Percentiles rank a stretch among this genome's conserved stretches.
Conservation (phyloP, 768 basidiomycete species). For the Podaxis sp. region DNA sequence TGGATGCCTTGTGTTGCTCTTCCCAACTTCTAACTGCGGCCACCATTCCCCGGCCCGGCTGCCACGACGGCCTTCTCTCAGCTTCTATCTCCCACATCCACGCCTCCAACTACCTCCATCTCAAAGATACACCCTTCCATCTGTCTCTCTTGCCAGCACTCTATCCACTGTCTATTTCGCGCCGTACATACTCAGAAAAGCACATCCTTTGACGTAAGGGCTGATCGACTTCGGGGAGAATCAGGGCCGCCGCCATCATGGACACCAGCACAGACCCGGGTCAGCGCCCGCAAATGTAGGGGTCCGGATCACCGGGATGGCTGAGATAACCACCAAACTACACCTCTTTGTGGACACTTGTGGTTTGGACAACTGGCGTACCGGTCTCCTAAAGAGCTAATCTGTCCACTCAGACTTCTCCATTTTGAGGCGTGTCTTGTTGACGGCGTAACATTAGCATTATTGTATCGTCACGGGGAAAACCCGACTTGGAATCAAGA, state of each 20-base stretch:
- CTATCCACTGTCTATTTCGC: background rate
- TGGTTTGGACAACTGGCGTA: too few relatives aligned
- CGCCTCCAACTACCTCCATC: background rate
- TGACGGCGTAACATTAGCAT: too few relatives aligned
- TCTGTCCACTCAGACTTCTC: too few relatives aligned
- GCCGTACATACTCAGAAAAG: background rate
- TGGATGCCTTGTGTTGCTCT: background rate
- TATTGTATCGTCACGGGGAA: background rate
- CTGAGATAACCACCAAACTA: too few relatives aligned
- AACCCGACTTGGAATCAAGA: background rate
- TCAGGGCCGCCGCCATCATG: too few relatives aligned
- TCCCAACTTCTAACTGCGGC: background rate
- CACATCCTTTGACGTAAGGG: background rate
- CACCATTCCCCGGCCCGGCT: slow-evolving; percentile 4
- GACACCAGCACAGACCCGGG: too few relatives aligned
- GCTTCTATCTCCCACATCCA: background rate
- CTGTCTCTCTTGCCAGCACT: background rate
- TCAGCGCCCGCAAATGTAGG: too few relatives aligned
- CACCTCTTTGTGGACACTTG: too few relatives aligned
- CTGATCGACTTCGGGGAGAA: background rate
- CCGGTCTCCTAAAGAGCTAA: too few relatives aligned
- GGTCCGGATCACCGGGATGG: too few relatives aligned
- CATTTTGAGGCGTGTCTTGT: too few relatives aligned
- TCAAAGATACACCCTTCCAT: background rate
- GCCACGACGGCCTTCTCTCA: background rate